Evolutionary conservation across 2,329 filamentous ascomycete species (phyloP), one percentile per base, ranked within the genome.

Genomic region (Fusarium tricinctum): DNA sequence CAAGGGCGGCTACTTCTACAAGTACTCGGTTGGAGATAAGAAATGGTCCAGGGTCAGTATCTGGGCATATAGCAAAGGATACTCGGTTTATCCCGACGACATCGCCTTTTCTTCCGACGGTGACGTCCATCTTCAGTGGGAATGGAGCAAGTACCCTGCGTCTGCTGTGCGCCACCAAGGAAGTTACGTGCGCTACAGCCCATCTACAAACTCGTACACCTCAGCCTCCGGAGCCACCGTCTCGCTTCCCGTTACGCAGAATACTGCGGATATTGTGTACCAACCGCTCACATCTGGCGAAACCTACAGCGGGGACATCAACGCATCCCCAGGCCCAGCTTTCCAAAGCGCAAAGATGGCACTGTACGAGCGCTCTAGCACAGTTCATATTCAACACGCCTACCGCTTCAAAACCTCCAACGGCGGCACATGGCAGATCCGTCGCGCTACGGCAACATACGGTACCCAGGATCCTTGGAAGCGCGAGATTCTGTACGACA

Each of bases 51-150:
- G 57, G 0, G 10, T 63, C 15, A 23, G 46, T 23, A 40, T 66
- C 17, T 66, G 63, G 63, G 73, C 73, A 6, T 74, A 74, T 40
- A 66, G 47, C 15, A 61, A 55, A 6, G 73, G 68, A 6, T 73
- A 74, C 40, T 72, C 73, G 1, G 68, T 74, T 0, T 74, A 74
- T 12, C 73, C 73, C 1, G 73, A 74, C 22, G 73, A 74, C 6
- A 72, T 74, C 22, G 65, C 62, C 38, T 74, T 74, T 40, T 73
- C 72, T 2, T 72, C 71, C 1, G 71, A 74, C 22, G 71, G 73
- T 10, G 72, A 74, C 28, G 59, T 74, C 3, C 73, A 74, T 44
- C 28, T 74, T 6, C 72, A 74, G 42, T 74, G 73, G 73, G 73
- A 74, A 39, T 74, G 73, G 73, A 66, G 63, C 58, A 73, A 74